These are phyloP conservation scores for Penicillium samsonianum DNA, from an alignment of 495 filamentous ascomycete genomes.

Conservation along the genomic window DNA sequence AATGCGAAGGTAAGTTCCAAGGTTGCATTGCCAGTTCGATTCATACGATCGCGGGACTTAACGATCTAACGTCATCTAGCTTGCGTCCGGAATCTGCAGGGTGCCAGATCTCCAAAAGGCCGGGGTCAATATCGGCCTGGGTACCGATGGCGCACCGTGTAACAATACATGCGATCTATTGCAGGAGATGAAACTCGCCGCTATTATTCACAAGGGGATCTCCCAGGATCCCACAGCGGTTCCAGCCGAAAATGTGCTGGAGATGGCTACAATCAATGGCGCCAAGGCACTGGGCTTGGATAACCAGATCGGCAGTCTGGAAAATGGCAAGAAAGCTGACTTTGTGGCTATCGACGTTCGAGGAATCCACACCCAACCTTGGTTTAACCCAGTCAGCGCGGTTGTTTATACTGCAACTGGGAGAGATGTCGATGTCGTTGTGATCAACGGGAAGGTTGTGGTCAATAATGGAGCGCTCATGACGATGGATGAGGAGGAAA, in stretches of 20 bases:
- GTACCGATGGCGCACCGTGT: conserved; percentile 54
- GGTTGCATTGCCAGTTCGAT: background rate
- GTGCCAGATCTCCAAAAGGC: conserved; percentile 42
- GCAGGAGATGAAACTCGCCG: conserved; percentile 54
- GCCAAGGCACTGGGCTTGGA: conserved; percentile 53
- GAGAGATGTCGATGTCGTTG: conserved; percentile 49
- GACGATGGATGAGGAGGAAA: conserved; percentile 38
- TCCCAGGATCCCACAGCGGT: conserved; percentile 48
- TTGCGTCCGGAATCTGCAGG: conserved; percentile 50
- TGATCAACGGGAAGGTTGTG: conserved; percentile 48
- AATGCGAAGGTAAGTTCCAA: conserved; percentile 37
- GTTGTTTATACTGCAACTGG: conserved; percentile 52
- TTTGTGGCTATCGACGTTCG: conserved; percentile 51
- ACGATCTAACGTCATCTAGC: conserved; percentile 15
- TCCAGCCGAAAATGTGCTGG: conserved; percentile 49
- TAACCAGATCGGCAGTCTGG: conserved; percentile 49
- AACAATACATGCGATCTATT: conserved; percentile 53
- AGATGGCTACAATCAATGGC: conserved; percentile 55
- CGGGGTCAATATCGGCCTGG: conserved; percentile 45
- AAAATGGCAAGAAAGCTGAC: conserved; percentile 57
- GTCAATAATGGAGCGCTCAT: conserved; percentile 39
- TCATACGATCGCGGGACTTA: background rate
- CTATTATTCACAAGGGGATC: conserved; percentile 52
- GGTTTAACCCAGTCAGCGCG: conserved; percentile 45
- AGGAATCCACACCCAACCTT: conserved; percentile 35